phyloP scores from a whole-genome alignment of 345 rosid genomes.

The Melaleuca quinquenervia region DNA sequence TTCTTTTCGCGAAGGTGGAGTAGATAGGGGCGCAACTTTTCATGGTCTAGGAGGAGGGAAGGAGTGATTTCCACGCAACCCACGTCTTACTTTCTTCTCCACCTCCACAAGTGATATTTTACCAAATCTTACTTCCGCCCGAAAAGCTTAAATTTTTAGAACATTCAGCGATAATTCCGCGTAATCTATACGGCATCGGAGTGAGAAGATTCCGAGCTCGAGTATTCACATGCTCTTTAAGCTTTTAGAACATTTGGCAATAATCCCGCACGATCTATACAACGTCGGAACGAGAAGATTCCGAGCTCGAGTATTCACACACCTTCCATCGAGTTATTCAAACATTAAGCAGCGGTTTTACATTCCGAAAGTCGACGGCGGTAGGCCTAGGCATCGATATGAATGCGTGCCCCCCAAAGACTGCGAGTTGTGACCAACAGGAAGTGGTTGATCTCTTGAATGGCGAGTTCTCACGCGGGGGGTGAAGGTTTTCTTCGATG shows the following conservation, averaged over 20 bases:
- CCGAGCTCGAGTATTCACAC: background rate
- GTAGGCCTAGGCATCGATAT: too few species aligned
- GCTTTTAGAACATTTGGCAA: too few species aligned
- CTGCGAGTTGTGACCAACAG: background rate
- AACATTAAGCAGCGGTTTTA: too few species aligned
- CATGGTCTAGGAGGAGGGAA: background rate
- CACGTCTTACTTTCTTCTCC: background rate
- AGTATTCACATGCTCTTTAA: too few species aligned
- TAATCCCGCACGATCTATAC: too few species aligned
- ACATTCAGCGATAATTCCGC: too few species aligned
- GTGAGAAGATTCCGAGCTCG: too few species aligned
- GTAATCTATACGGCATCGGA: too few species aligned
- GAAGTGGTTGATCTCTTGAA: background rate
- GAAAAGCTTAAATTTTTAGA: background rate
- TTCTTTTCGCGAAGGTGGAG: background rate
- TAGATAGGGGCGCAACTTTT: background rate
- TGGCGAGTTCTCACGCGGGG: background rate
- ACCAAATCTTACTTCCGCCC: too few species aligned
- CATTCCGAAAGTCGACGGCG: too few species aligned
- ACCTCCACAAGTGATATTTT: background rate
- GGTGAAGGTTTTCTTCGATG: background rate
- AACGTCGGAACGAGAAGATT: accelerated
- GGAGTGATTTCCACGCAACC: background rate
- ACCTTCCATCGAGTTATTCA: accelerated
- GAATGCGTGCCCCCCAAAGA: accelerated